Percentiles rank a stretch among this genome's conserved stretches.
phyloP scores from a whole-genome alignment of 768 basidiomycete species.

The Boletus pseudo-olivaceus region DNA sequence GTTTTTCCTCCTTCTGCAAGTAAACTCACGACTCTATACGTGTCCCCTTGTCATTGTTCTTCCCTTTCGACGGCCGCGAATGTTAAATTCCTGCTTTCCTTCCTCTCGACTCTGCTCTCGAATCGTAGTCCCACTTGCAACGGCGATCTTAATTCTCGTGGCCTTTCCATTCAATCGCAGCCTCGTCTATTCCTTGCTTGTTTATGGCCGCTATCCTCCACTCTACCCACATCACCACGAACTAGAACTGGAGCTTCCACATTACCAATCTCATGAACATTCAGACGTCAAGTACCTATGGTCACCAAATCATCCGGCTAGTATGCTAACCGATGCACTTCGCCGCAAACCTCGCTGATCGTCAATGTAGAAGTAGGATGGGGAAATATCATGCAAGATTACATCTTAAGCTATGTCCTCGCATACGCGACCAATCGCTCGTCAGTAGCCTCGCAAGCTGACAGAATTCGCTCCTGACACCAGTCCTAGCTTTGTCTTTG shows the following conservation, averaged over 20 bases:
- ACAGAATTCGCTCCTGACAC: background rate
- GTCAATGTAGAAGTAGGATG: background rate
- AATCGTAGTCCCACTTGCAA: background rate
- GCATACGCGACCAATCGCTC: slow-evolving; percentile 1
- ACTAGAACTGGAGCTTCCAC: background rate
- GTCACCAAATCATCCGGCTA: background rate
- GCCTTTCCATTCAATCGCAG: background rate
- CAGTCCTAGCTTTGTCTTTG: background rate
- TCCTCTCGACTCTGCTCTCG: background rate
- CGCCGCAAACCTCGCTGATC: background rate
- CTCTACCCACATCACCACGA: background rate
- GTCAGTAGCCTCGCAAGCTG: background rate
- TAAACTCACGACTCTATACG: background rate
- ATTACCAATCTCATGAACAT: background rate
- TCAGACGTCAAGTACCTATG: background rate
- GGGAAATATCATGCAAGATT: background rate
- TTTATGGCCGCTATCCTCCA: background rate
- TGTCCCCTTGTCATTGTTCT: no score
- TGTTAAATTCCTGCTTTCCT: background rate
- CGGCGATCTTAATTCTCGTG: background rate
- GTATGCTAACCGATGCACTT: background rate
- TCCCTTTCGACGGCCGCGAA: background rate
- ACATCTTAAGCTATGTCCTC: background rate
- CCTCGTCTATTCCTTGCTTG: background rate
- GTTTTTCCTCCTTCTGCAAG: no score